These are phyloP conservation scores for Hondaea fermentalgiana DNA, from an alignment of 108 stramenopile genomes.

Conservation along the genomic window DNA sequence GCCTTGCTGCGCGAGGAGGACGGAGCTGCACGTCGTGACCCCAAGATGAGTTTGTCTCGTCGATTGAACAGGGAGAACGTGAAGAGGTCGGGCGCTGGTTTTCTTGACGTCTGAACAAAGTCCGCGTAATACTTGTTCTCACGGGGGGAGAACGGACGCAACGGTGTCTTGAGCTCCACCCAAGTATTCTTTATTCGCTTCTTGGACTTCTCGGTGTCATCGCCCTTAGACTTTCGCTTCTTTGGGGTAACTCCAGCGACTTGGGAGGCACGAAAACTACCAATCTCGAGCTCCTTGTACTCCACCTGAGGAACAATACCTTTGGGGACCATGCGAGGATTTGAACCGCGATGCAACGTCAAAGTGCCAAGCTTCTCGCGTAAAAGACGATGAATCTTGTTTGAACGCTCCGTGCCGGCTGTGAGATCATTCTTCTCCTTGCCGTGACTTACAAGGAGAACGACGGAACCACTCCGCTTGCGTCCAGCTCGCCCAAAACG, in stretches of 20 bases:
- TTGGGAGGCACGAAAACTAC: neutral
- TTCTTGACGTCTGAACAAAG: neutral
- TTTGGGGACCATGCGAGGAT: neutral
- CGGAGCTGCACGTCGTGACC: neutral
- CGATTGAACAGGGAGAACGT: neutral
- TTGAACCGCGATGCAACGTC: neutral
- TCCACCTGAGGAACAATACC: neutral
- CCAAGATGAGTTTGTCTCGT: neutral
- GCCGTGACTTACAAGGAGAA: neutral
- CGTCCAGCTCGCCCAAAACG: constrained; percentile 80
- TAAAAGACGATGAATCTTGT: neutral
- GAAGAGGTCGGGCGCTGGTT: neutral
- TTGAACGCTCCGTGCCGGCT: neutral
- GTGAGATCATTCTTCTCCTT: constrained; percentile 1
- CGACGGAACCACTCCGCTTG: constrained; percentile 60
- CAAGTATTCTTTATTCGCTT: neutral
- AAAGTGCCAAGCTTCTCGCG: neutral
- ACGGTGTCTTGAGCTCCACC: neutral
- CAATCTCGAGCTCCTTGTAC: neutral
- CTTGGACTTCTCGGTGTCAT: neutral
- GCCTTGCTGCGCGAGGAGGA: neutral
- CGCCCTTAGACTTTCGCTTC: neutral
- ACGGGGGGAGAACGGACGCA: neutral
- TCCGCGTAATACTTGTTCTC: neutral
- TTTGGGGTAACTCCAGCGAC: neutral